Percentiles rank a stretch among this genome's conserved stretches.
phyloP scores from a whole-genome alignment of 768 basidiomycete genomes.

The Psilocybe azurescens region DNA sequence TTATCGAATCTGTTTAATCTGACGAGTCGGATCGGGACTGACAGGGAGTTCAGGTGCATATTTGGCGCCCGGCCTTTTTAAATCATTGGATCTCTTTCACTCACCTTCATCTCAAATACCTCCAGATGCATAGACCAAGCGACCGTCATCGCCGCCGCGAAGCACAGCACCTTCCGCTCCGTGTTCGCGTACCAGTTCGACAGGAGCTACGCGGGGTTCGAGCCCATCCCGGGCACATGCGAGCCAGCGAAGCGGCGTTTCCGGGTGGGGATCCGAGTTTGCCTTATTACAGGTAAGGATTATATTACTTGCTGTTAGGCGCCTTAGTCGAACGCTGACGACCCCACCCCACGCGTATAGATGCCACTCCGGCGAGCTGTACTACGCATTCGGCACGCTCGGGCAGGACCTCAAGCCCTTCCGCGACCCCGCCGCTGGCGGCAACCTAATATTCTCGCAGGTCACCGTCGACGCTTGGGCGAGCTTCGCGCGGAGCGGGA shows the following conservation, averaged over 20 bases:
- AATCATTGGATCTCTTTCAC: background rate
- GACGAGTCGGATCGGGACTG: slow-evolving; percentile 47
- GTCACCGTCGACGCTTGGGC: slow-evolving; percentile 50
- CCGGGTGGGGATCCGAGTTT: slow-evolving; percentile 51
- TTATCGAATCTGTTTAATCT: slow-evolving; percentile 52
- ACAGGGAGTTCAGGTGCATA: slow-evolving; percentile 47
- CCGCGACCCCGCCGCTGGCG: slow-evolving; percentile 39
- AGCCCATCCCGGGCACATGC: slow-evolving; percentile 49
- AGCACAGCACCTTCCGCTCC: slow-evolving; percentile 45
- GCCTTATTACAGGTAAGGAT: slow-evolving; percentile 47
- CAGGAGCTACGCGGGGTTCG: slow-evolving; percentile 48
- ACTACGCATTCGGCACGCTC: slow-evolving; percentile 37
- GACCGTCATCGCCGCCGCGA: slow-evolving; percentile 46
- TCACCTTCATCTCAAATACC: too few species aligned
- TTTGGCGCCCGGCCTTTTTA: background rate
- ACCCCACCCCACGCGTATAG: slow-evolving; percentile 5
- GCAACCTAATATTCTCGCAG: slow-evolving; percentile 51
- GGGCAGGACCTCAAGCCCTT: slow-evolving; percentile 44
- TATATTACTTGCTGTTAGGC: too few species aligned
- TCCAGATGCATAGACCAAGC: slow-evolving; percentile 50
- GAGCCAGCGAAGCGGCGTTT: slow-evolving; percentile 45
- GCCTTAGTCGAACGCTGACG: background rate
- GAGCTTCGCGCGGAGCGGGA: slow-evolving; percentile 50
- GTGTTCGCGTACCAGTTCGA: slow-evolving; percentile 55
- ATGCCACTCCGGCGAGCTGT: slow-evolving; percentile 39